Evolutionary conservation across 2,329 filamentous ascomycete genomes (phyloP), one percentile per base, ranked within the genome.

Genomic region (Fusarium sambucinum): DNA sequence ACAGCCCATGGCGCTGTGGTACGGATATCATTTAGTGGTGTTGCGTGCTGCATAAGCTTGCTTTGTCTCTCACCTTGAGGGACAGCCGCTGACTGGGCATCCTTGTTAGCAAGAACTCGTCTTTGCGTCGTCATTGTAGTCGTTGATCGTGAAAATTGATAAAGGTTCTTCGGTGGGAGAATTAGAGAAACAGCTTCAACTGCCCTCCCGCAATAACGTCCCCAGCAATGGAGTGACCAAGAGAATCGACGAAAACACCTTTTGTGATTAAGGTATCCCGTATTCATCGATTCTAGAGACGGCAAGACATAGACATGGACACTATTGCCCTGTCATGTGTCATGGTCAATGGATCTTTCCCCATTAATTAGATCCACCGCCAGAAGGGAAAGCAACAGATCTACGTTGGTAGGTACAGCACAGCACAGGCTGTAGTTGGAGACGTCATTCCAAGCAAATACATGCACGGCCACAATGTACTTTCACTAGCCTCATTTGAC

Each of bases 1-100:
- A 66, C 69, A 30, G 80, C 74, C 74, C 78, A 82, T 19, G 75
- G 72, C 23, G 71, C 71, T 73, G 19, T 65, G 47, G 38, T 13
- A 16, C 9, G 17, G 14, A 29, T 40, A 10, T 14, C n/a, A 27
- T 35, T 65, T 37, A 52, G 46, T 16, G 37, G 30, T 62, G 32
- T 25, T 46, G 35, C 41, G 41, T 45, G 23, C 25, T 25, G 27
- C 17, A 37, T 19, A 32, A n/a, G 21, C 13, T 21, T 21, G 13
- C 45, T 13, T 25, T n/a, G 30, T 17, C 27, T 19, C 59, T 55
- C 32, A 70, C 68, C 68, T 59, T 38, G 50, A 14, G 68, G 68
- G 30, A 63, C 44, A 29, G 54, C 33, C 32, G 45, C 56, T 32
- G 35, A 50, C 6, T 47, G 68, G 33, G 38, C 41, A 51, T 66